Evolutionary conservation across 2,329 filamentous ascomycete genomes (phyloP), one percentile per base, ranked within the genome.

Genomic region (Diaporthe helianthi): DNA sequence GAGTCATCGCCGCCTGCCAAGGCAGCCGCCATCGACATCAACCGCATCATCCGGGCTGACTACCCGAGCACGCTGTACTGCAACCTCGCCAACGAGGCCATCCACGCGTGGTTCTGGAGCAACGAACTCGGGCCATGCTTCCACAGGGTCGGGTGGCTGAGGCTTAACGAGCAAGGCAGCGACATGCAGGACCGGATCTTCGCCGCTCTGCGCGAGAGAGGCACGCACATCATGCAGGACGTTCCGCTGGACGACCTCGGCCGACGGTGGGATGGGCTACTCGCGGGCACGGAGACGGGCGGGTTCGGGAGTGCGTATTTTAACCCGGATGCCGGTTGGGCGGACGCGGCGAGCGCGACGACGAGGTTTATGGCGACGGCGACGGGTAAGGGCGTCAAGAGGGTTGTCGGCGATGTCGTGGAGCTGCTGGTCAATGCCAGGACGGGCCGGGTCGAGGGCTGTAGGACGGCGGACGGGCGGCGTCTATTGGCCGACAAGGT

Each of bases 21-120:
- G 33, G 66, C 66, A 1, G 66, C 66, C 24, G 47, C 66, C 33
- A 63, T 68, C 66, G 66, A 68, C 24, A 68, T 63, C 54, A 63
- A 61, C 36, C 66, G 66, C 33, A 68, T 68, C 26, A 63, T 68
- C 44, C 66, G 66, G 24, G 66, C 66, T 13, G 66, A 68, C 55
- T 68, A 68, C 46, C 46, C 66, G 31, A 61, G 46, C 46, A 31
- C 44, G 36, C 55, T 68, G 54, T 68, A 68, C 66, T 68, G 66
- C 54, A 63, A 61, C 33, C 66, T 68, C 4, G 66, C 66, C 66
- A 68, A 68, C 54, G 66, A 68, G 36, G 66, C 66, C 55, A 61
- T 68, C 17, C 66, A 68, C 55, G 4, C 66, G 24, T 68, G 66
- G 66, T 68, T 68, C 66, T 68, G 66, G 66, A 63, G 46, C 46